Base-by-base conservation (phyloP, 176 grass and related monocot genomes). In the Oryza glaberrima region DNA sequence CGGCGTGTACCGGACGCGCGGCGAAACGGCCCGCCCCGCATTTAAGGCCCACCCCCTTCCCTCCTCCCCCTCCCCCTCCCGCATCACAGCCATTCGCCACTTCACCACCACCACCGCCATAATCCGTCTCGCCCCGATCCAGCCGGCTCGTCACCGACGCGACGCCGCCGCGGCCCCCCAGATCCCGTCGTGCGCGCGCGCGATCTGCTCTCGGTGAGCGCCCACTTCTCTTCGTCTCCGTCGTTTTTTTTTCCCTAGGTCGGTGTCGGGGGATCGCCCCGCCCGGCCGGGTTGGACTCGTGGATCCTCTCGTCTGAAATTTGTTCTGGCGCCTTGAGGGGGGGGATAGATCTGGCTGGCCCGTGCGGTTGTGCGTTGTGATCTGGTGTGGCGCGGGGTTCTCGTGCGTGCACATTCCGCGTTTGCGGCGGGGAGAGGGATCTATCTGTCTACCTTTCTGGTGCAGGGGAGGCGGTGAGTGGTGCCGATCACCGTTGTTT, bases 131-230 rank as follows among this genome's bases (percentile, higher is more conserved):
- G 28, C 56, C 56, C 3, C 38, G 60, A 78, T 66, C 15, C 72
- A 23, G 45, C 19, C 72, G 45, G 72, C 19, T 28, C 43, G 44
- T 48, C 76, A 9, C 56, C 76, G 34, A 63, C 32, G 75, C 75
- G 75, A 1, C 20, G 75, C n/a, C 34, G 19, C 25, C 74, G 43
- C 69, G 5, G 35, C 68, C 68, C 38, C 70, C n/a, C 70, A 60
- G 19, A 60, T 60, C 56, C 19, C 56, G 8, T 9, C n/a, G 40
- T n/a, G 22, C 58, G n/a, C 6, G 41, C 36, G 56, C 76, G 58
- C 56, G 58, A 44, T 65, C 76, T 78, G 38, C 36, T 65, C 13
- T 65, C 13, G 58, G 76, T 66, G 76, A 78, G 76, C 2, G 19
- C 34, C 54, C 30, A 6, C 56, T 35, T 17, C 4, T 15, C 4